Evolutionary conservation across 2,329 filamentous ascomycete genomes (phyloP).

Genomic region (Seiridium cupressi): DNA sequence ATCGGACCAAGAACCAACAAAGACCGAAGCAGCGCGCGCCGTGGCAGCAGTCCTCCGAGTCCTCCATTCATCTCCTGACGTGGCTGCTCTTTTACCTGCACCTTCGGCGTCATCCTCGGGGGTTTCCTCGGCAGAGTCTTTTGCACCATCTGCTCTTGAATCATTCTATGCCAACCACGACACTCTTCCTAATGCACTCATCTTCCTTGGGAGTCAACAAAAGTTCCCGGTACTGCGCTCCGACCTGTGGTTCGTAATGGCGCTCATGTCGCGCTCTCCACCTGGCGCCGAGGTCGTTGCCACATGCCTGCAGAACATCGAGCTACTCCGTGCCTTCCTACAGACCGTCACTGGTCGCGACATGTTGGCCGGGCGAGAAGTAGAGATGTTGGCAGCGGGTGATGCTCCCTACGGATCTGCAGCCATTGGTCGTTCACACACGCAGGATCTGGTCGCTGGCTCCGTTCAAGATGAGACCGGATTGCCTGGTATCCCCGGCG

Average conservation of each 20-base stretch:
- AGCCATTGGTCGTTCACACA: neutral
- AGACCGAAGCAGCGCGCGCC: constrained; percentile 57
- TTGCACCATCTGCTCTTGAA: neutral
- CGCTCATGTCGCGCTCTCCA: constrained; percentile 53
- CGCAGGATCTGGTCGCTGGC: neutral
- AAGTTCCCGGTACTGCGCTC: constrained; percentile 60
- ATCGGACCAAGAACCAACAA: constrained; percentile 53
- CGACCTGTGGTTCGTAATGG: constrained; percentile 62
- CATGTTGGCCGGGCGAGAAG: constrained; percentile 11
- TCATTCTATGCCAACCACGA: constrained; percentile 46
- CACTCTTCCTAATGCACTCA: constrained; percentile 39
- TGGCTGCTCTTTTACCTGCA: constrained; percentile 21
- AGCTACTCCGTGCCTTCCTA: constrained; percentile 42
- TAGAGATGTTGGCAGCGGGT: neutral
- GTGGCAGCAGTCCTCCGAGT: constrained; percentile 52
- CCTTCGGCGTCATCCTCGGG: neutral
- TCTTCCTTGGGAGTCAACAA: constrained; percentile 52
- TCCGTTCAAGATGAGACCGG: neutral
- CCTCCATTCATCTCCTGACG: constrained; percentile 42
- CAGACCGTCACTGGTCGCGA: constrained; percentile 48
- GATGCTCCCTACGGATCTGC: neutral
- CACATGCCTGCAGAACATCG: constrained; percentile 38
- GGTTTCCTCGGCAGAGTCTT: neutral
- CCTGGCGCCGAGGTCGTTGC: constrained; percentile 48
- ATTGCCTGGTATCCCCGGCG: neutral